Percentiles rank a stretch among this genome's conserved stretches.
Conservation (phyloP, 148 eudicot genomes). For the Spergularia bocconei region DNA sequence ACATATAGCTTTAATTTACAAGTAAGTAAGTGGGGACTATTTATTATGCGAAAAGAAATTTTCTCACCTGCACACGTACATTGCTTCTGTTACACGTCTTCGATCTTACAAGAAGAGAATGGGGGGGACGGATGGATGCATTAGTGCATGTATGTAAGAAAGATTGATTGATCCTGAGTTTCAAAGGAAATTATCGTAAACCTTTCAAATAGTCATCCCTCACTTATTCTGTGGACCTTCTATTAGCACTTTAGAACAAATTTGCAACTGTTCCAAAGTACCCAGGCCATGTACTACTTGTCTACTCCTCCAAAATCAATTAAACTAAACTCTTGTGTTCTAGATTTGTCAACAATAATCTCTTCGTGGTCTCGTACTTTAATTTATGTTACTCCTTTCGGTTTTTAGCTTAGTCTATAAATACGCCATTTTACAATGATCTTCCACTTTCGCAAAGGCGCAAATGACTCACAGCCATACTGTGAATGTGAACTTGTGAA, state of each 20-base stretch:
- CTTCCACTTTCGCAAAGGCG: no score
- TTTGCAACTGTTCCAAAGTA: not conserved
- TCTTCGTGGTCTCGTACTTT: no score
- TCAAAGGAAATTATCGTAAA: not conserved
- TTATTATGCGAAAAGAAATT: not conserved
- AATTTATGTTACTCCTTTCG: no score
- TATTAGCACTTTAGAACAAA: not conserved
- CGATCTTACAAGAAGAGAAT: constrained; percentile 7
- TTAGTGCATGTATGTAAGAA: not conserved
- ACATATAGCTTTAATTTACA: not conserved
- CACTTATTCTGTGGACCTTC: constrained; percentile 11
- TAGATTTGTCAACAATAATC: no score
- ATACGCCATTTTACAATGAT: no score
- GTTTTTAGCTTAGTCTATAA: no score
- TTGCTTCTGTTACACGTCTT: constrained; percentile 31
- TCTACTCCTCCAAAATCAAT: no score
- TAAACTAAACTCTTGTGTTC: no score
- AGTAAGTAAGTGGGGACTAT: constrained; percentile 1
- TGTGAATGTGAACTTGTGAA: no score
- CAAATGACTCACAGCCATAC: no score
- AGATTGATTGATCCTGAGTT: constrained; percentile 9
- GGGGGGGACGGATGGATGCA: no score
- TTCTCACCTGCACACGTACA: not conserved
- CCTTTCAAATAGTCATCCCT: constrained; percentile 17
- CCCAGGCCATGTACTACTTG: not conserved